Percentiles rank a stretch among this genome's conserved stretches.
phyloP scores from a whole-genome alignment of 2,329 filamentous ascomycete genomes.

The Penicillium sp. region DNA sequence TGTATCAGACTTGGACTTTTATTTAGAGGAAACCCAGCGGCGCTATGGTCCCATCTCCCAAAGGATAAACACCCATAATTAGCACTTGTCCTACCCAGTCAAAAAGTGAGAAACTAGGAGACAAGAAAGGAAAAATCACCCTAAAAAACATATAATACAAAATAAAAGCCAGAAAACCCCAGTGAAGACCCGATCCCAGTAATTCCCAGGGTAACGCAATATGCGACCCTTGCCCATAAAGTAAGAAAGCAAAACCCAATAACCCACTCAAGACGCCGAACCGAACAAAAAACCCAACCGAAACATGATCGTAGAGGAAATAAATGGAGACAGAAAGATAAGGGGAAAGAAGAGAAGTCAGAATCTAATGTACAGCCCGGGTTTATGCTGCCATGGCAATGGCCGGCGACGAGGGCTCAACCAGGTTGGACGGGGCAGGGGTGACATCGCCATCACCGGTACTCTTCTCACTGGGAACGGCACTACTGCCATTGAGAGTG shows the following conservation, averaged over 20 bases:
- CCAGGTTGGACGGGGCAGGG: conserved; percentile 45
- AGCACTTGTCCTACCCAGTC: neutral
- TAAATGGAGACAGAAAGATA: conserved; percentile 1
- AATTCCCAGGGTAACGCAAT: neutral
- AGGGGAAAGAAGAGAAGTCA: conserved; percentile 5
- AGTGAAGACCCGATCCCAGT: neutral
- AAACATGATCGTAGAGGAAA: neutral
- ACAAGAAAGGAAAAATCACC: neutral
- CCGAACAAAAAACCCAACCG: neutral
- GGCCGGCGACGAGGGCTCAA: conserved; percentile 54
- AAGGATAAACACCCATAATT: neutral
- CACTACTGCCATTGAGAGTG: conserved; percentile 42
- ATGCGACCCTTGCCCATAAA: neutral
- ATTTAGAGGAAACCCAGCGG: neutral
- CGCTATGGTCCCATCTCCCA: neutral
- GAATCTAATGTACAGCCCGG: conserved; percentile 28
- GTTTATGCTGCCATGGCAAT: conserved; percentile 41
- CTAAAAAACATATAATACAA: conserved; percentile 8
- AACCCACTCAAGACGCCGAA: conserved; percentile 5
- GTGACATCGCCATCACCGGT: conserved; percentile 52
- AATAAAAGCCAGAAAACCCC: neutral
- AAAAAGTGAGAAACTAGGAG: neutral
- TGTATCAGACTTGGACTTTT: neutral
- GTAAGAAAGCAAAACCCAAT: neutral
- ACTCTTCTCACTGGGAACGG: conserved; percentile 61